Conservation (phyloP, 768 basidiomycete genomes). For the Hypholoma sublateritium region DNA sequence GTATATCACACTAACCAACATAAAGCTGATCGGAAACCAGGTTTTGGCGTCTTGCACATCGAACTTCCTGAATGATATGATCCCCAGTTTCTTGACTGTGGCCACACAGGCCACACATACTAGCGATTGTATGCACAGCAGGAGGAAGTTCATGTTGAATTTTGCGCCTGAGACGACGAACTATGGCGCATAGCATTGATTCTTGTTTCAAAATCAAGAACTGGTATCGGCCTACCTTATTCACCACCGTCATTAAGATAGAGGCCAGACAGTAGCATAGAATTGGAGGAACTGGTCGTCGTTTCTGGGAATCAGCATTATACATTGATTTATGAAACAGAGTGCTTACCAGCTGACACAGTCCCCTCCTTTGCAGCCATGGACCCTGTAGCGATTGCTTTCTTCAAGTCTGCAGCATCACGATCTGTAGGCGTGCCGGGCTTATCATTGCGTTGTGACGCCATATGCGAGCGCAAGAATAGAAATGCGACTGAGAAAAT, state of each 20-base stretch:
- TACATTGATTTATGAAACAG: neutral
- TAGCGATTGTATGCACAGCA: slow-evolving; percentile 85
- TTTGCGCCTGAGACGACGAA: slow-evolving; percentile 91
- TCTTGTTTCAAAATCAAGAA: neutral
- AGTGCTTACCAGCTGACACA: slow-evolving; percentile 25
- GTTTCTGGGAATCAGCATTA: too few species aligned
- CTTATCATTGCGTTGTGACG: slow-evolving; percentile 7
- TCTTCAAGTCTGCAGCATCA: slow-evolving; percentile 34
- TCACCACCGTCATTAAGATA: slow-evolving; percentile 95
- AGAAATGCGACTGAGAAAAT: neutral
- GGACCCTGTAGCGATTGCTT: slow-evolving; percentile 34
- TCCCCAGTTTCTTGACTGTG: slow-evolving; percentile 66
- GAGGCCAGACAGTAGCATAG: slow-evolving; percentile 89
- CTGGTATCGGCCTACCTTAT: slow-evolving; percentile 64
- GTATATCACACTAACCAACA: slow-evolving; percentile 94
- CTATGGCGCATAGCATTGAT: slow-evolving; percentile 35
- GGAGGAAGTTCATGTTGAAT: slow-evolving; percentile 97
- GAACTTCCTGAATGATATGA: slow-evolving; percentile 86
- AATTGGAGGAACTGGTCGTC: slow-evolving; percentile 68
- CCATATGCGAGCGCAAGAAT: neutral
- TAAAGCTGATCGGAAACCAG: slow-evolving; percentile 94
- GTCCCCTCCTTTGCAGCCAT: slow-evolving; percentile 22
- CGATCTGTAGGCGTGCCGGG: slow-evolving; percentile 16
- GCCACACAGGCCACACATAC: slow-evolving; percentile 84
- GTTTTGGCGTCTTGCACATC: slow-evolving; percentile 79